Base-by-base conservation (phyloP, 2,329 filamentous ascomycete genomes). In the Fusarium tanahbumbuense region DNA sequence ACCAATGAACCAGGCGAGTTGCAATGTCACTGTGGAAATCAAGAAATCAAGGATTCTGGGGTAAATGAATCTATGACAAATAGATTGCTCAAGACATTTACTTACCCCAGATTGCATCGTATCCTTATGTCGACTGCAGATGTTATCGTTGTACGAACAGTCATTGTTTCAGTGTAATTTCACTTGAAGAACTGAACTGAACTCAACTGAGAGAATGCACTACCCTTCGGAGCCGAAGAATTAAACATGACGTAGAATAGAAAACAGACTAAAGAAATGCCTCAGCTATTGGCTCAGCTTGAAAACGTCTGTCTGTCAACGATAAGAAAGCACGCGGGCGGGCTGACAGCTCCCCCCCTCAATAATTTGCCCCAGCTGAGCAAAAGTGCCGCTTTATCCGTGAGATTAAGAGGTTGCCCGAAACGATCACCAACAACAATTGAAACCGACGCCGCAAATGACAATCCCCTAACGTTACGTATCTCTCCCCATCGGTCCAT, bases 351-450 rank as follows among this genome's bases (percentile, higher is more conserved):
- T 49, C 23, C 22, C 28, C 32, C 22, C 45, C 47, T 37, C 12
- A 45, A 64, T 12, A 45, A 64, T 71, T 68, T 59, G 56, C 54
- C 58, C 66, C 54, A 67, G 67, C 61, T 67, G 64, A 64, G 46
- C 32, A n/a, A 64, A 57, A 32, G 55, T 70, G 68, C 68, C 68
- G 68, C 52, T 53, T 65, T 71, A 70, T 68, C 67, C 67, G 67
- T 64, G 23, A 56, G 22, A 68, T 44, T 50, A 49, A 49, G 63
- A 61, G 22, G 50, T 37, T 32, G 42, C 50, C 53, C 41, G 22
- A 30, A 46, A 42, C 46, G 45, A 55, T 46, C 62, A 49, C 52
- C 50, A 50, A 67, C 40, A 52, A 49, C 61, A 37, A 48, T 58
- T 41, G 37, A 50, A 52, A 46, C 50, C 28, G 22, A n/a, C 40